These are phyloP conservation scores for Globisporangium radiosum DNA, from an alignment of 352 stramenopile species.

Conservation along the genomic window DNA sequence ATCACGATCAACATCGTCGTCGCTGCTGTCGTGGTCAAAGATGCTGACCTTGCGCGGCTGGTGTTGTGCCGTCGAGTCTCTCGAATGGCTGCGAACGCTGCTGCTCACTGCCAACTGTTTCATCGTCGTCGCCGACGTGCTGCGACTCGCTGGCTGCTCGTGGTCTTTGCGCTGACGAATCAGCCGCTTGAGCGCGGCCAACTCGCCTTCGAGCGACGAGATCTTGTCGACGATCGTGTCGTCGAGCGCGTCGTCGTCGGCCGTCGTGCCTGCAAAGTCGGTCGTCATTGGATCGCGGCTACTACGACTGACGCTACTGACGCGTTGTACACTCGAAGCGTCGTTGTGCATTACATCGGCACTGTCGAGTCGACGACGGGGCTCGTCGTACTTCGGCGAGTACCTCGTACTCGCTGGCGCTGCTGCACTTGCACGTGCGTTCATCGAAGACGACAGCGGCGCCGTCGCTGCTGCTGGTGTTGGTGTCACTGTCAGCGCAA, in stretches of 20 bases:
- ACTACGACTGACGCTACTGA: neutral
- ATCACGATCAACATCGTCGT: slow-evolving; percentile 24
- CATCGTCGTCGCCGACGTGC: too few relatives aligned
- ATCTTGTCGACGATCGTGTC: slow-evolving; percentile 82
- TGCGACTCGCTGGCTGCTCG: too few relatives aligned
- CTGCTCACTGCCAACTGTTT: too few relatives aligned
- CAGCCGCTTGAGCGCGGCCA: slow-evolving; percentile 61
- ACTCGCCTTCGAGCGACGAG: slow-evolving; percentile 55
- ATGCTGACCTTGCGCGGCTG: slow-evolving; percentile 55
- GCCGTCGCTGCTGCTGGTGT: neutral
- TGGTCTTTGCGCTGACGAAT: slow-evolving; percentile 43
- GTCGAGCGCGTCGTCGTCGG: slow-evolving; percentile 35
- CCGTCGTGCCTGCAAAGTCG: neutral
- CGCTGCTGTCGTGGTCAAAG: slow-evolving; percentile 58
- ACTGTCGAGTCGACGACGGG: too few relatives aligned
- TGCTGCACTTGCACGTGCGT: neutral
- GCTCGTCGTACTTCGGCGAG: neutral
- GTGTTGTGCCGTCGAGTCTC: too few relatives aligned
- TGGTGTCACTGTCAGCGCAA: slow-evolving; percentile 17
- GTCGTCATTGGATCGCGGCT: neutral
- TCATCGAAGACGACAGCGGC: neutral
- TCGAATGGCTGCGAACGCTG: too few relatives aligned
- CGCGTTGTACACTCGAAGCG: neutral
- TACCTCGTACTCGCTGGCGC: too few relatives aligned
- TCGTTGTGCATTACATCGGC: too few relatives aligned